Percentiles rank a stretch among this genome's conserved stretches.
phyloP scores from a whole-genome alignment of 1,284 basidiomycete species.

The Ustilago shanxiensis region DNA sequence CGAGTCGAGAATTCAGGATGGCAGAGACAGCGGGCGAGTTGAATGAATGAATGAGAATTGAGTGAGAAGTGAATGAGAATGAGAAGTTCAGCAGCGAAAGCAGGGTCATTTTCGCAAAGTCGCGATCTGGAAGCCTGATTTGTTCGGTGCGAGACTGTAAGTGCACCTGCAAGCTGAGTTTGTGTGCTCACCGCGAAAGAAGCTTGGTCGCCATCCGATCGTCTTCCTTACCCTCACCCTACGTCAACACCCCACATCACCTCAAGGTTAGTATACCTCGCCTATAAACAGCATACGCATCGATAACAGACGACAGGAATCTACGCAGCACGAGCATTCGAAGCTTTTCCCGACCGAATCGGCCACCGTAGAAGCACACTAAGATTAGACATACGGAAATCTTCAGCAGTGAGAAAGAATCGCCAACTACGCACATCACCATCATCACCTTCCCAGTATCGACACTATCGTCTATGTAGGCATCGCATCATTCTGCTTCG shows the following conservation, averaged over 20 bases:
- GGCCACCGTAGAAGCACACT: background rate
- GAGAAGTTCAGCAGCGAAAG: background rate
- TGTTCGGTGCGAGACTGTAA: no score
- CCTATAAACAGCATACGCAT: constrained; percentile 1
- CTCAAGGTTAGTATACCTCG: constrained; percentile 54
- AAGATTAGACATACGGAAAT: background rate
- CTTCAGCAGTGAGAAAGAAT: background rate
- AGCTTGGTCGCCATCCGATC: constrained; percentile 50
- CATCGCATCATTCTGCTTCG: constrained; percentile 6
- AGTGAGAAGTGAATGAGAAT: background rate
- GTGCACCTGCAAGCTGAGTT: no score
- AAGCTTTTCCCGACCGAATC: constrained; percentile 1
- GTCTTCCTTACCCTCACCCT: constrained; percentile 50
- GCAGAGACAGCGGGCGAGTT: no score
- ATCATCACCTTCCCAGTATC: background rate
- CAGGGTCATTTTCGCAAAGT: background rate
- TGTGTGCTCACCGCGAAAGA: constrained; percentile 26
- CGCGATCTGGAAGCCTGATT: constrained; percentile 17
- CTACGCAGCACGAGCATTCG: constrained; percentile 33
- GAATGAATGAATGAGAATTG: background rate
- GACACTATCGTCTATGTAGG: constrained; percentile 10
- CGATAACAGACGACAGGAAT: constrained; percentile 3
- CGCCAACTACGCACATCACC: background rate
- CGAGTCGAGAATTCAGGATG: background rate
- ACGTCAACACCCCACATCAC: constrained; percentile 49